Percentiles rank a stretch among this genome's conserved stretches.
These are phyloP conservation scores for Lactarius tabidus DNA, from an alignment of 768 basidiomycete genomes.

Conservation along the genomic window DNA sequence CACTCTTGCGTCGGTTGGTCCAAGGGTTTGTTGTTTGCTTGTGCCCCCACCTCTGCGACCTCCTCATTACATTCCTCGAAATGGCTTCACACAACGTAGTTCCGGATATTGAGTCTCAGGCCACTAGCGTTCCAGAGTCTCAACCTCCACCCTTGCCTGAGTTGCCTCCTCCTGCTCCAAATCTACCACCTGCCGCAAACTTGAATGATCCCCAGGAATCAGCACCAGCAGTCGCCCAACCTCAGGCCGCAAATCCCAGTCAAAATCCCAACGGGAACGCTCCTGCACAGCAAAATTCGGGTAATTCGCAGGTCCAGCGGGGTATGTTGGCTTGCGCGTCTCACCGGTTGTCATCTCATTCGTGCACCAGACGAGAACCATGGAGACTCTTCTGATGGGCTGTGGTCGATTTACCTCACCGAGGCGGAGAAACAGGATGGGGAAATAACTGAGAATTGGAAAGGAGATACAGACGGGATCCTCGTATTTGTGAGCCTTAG, in stretches of 20 bases:
- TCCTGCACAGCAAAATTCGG: too few species aligned
- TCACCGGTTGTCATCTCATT: not conserved
- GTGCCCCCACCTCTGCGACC: too few species aligned
- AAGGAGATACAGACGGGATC: slow-evolving; percentile 9
- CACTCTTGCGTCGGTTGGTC: too few species aligned
- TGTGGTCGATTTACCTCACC: slow-evolving; percentile 12
- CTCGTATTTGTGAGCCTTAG: slow-evolving; percentile 10
- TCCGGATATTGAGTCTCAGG: not conserved
- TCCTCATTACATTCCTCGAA: not conserved
- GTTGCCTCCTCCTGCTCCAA: not conserved
- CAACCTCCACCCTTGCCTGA: not conserved
- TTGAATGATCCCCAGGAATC: not conserved
- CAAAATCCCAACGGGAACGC: too few species aligned
- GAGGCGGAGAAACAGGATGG: slow-evolving; percentile 7
- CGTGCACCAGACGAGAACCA: not conserved
- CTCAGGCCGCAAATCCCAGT: not conserved
- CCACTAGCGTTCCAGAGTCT: not conserved
- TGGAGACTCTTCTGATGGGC: slow-evolving; percentile 1
- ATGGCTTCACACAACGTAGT: not conserved
- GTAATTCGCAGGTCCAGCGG: too few species aligned
- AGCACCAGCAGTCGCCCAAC: accelerated
- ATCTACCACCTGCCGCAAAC: not conserved
- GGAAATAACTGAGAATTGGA: slow-evolving; percentile 4
- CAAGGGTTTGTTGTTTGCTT: too few species aligned
- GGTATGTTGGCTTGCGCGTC: not conserved